A percentile compares a stretch with the other conserved stretches of the same genome.
Conservation (phyloP, 2,329 filamentous ascomycete genomes). For the Tolypocladium tundrense region DNA sequence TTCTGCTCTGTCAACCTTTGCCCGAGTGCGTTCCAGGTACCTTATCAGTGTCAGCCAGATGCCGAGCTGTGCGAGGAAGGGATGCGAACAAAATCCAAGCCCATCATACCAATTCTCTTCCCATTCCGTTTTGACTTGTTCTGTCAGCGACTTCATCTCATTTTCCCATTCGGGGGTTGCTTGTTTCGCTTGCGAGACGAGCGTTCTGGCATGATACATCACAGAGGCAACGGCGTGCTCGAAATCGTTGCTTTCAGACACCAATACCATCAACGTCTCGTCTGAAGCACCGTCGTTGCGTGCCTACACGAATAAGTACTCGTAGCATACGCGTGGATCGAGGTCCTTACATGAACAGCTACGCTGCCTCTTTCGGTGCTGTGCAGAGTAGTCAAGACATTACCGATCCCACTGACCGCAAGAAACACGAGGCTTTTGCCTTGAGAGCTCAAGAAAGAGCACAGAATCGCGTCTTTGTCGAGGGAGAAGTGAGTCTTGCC, state of each 20-base stretch:
- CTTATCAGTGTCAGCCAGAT: conserved; percentile 21
- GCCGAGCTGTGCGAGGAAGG: neutral
- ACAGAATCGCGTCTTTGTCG: conserved; percentile 68
- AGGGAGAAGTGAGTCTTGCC: conserved; percentile 56
- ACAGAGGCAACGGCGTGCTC: conserved; percentile 69
- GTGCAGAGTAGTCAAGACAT: conserved; percentile 60
- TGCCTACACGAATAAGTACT: conserved; percentile 26
- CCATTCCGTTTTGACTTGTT: conserved; percentile 53
- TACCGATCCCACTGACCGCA: conserved; percentile 62
- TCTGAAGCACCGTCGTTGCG: conserved; percentile 55
- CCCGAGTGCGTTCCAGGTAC: conserved; percentile 89
- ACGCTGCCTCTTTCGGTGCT: conserved; percentile 57
- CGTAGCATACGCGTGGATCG: neutral
- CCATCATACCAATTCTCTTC: conserved; percentile 86
- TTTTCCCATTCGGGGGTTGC: conserved; percentile 30
- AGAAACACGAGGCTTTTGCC: conserved; percentile 71
- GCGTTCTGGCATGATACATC: conserved; percentile 75
- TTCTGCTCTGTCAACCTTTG: conserved; percentile 74
- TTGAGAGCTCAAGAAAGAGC: conserved; percentile 62
- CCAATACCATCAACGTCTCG: conserved; percentile 52
- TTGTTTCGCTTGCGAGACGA: conserved; percentile 28
- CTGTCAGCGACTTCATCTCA: conserved; percentile 34
- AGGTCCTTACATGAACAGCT: conserved; percentile 48
- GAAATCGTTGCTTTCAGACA: conserved; percentile 61
- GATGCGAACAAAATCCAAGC: conserved; percentile 66